Evolutionary conservation across 352 stramenopile genomes (phyloP), one percentile per base, ranked within the genome.

Genomic region (Achlya hypogyna): DNA sequence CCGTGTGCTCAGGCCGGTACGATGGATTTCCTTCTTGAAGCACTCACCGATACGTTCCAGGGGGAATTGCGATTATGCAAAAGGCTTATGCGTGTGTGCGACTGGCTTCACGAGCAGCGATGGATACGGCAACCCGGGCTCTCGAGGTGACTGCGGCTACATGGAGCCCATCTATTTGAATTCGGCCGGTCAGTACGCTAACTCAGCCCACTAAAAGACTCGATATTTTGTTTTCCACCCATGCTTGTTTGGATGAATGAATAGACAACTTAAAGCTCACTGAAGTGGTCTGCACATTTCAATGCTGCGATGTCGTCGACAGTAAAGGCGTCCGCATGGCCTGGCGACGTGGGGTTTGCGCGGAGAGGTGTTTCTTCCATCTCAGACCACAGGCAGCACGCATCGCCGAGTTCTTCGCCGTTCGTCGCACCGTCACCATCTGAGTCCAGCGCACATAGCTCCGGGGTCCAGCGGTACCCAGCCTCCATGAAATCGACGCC

Each of bases 121-220:
- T 51, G 83, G 85, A 29, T 86, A 87, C 32, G 82, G 85, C n/a
- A 76, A 75, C 0, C 69, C 76, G 0, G 85, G 85, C 1, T 73
- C 69, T 23, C 87, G 87, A 40, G 78, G 78, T 16, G 84, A 94
- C 72, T 94, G 86, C 71, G 86, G 86, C 22, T 88, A 78, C 68
- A 77, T 77, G 69, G 81, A 89, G 38, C 76, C 78, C 5, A 72
- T 91, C 51, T 91, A 89, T 56, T 58, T 91, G 49, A 87, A 85
- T 28, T 88, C 80, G 59, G 81, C 80, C 0, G 82, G 78, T 53
- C 77, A 83, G 59, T 70, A 84, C 12, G 82, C 79, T 10, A 89
- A 88, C 51, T 72, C 80, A 56, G 65, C 72, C 6, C 81, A 75
- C 71, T 35, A 49, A 53, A 53, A 53, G 5, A n/a, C 34, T 16